These are phyloP conservation scores for Calendula officinalis DNA, from an alignment of 129 eudicot species.

Conservation along the genomic window DNA sequence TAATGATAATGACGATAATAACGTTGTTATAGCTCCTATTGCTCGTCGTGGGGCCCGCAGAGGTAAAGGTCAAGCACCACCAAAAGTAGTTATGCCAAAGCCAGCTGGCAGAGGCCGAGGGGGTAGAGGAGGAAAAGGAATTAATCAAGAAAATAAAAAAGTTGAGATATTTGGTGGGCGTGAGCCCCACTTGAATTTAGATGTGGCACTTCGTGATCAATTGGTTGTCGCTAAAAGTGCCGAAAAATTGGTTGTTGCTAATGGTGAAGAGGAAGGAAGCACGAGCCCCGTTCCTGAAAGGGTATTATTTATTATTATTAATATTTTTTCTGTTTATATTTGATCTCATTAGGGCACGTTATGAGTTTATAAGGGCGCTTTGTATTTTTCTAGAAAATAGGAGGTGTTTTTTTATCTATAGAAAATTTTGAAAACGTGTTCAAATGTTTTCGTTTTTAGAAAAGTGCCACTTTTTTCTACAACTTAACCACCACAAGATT, in stretches of 20 bases:
- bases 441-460: too few relatives aligned
- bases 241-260: slow-evolving; percentile 32
- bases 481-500: too few relatives aligned
- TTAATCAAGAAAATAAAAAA: slow-evolving; percentile 36
- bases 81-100: slow-evolving; percentile 34
- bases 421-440: too few relatives aligned
- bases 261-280: slow-evolving; percentile 55
- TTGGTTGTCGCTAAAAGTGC: slow-evolving; percentile 41
- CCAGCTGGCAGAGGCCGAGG: slow-evolving; percentile 61
- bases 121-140: slow-evolving; percentile 10
- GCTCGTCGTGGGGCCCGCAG: slow-evolving; percentile 52
- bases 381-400: too few relatives aligned
- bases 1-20: not conserved
- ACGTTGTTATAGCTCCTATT: slow-evolving; percentile 37
- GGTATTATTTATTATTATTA: slow-evolving; percentile 21
- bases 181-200: slow-evolving; percentile 24
- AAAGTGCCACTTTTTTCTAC: too few relatives aligned
- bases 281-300: slow-evolving; percentile 52
- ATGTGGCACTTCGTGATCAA: slow-evolving; percentile 30
- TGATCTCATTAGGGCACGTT: not conserved
- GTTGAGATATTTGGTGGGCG: slow-evolving; percentile 22
- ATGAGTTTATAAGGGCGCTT: too few relatives aligned
- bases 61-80: slow-evolving; percentile 28
- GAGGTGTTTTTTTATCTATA: too few relatives aligned
- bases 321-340: not conserved